phyloP scores from a whole-genome alignment of 2,329 filamentous ascomycete species.

The Claviceps purpurea region DNA sequence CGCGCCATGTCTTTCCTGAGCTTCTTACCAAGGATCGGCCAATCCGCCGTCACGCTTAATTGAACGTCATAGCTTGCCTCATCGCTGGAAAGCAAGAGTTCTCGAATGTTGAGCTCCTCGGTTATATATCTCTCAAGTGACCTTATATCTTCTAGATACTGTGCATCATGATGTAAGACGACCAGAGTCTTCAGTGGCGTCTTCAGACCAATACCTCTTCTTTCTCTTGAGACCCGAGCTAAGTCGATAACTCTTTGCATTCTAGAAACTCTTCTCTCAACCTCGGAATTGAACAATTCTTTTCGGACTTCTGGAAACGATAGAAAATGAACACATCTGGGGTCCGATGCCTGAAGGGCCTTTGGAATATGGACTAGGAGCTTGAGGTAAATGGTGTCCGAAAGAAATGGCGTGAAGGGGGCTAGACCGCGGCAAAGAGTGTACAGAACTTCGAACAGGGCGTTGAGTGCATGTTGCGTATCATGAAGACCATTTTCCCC shows the following conservation, averaged over 20 bases:
- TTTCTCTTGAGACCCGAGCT: conserved; percentile 72
- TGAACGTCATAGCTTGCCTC: conserved; percentile 87
- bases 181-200: conserved; percentile 81
- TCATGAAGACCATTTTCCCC: conserved; percentile 77
- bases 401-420: conserved; percentile 91
- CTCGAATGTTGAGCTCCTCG: conserved; percentile 83
- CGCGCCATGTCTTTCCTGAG: conserved; percentile 87
- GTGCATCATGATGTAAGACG: conserved; percentile 70
- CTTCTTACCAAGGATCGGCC: conserved; percentile 91
- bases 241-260: conserved; percentile 97
- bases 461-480: conserved; percentile 82
- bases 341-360: conserved; percentile 53
- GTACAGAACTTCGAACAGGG: conserved; percentile 84
- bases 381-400: conserved; percentile 83
- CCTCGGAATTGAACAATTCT: conserved; percentile 73
- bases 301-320: conserved; percentile 77
- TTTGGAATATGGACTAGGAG: conserved; percentile 72
- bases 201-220: conserved; percentile 73
- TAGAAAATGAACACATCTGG: conserved; percentile 84
- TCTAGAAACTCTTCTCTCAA: conserved; percentile 73
- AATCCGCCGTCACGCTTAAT: conserved; percentile 82
- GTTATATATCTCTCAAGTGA: conserved; percentile 79
- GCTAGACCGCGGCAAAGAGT: conserved; percentile 79
- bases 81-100: conserved; percentile 71
- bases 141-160: conserved; percentile 77